Base-by-base conservation (phyloP, 1,139 yeast genomes). In the Yamadazyma sp. region DNA sequence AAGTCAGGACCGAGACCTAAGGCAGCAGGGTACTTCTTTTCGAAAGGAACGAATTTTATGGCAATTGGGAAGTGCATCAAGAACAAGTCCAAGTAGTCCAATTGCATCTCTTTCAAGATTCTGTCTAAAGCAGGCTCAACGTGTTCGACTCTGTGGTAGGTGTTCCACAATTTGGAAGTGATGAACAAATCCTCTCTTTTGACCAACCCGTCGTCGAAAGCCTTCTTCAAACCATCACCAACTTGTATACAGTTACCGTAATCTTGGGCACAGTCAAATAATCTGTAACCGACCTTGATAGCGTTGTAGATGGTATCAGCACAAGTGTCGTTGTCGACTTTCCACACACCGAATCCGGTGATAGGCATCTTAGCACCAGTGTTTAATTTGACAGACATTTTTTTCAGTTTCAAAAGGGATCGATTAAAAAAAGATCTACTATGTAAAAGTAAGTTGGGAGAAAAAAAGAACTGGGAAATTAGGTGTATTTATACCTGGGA, bases 31-130 rank as follows among this genome's bases (percentile, higher is more conserved):
- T 87, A 88, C 49, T 79, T 75, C 48, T 75, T 86, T 45, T 82
- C 87, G 50, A 82, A 66, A 39, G 87, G 87, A 18, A 83, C 85
- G 51, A 68, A 83, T 54, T 81, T 82, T 66, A 80, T 79, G 17
- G 92, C 83, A 61, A 84, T 71, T 58, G 92, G 92, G 79, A 84
- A 85, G 58, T 86, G 94, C 59, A 85, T 83, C 66, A 82, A 83
- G 64, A 76, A 84, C 55, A 84, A 64, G 64, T 84, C 95, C 47
- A 84, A 51, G 65, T 83, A 85, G 31, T 84, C 92, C 52, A 85
- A 65, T 26, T 74, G 65, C 65, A 85, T 68, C 55, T 84, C 92
- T 24, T 61, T 48, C 55, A 87, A 73, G 43, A 87, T 83, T 54
- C 73, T 80, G 48, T 80, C 66, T 51, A 85, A 64, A 14, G 88